Evolutionary conservation across 2,329 filamentous ascomycete species (phyloP), one percentile per base, ranked within the genome.

Genomic region (Talaromyces sp.): DNA sequence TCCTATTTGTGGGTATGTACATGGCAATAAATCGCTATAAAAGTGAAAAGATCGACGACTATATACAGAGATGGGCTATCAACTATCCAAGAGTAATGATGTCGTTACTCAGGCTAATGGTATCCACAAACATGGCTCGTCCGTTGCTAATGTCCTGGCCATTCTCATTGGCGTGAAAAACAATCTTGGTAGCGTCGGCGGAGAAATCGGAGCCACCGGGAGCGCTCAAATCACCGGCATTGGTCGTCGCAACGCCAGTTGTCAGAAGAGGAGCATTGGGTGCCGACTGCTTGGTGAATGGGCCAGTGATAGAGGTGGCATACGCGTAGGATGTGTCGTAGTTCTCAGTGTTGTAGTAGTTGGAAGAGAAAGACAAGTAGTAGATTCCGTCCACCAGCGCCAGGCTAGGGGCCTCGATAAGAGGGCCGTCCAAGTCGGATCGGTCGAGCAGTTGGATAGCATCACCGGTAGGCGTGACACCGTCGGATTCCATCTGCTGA

Each of bases 251-350:
- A 26, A 65, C 66, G 7, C 69, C 69, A 60, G 66, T 68, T 0
- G 65, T 63, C 41, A 73, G 60, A 57, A 73, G 52, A 26, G 71
- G 70, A 13, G 56, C 63, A 49, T 62, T 55, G 3, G 64, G 59
- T 0, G 50, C 38, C 19, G 41, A 49, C 58, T 61, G 66, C 62
- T 73, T 73, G 2, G 67, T 70, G 54, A 68, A 73, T 6, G 71
- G 71, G 0, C 72, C 72, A 7, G 62, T 59, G 5, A 73, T 54
- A 1, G 64, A 55, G 7, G 58, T 31, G 3, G 79, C 74, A 11
- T 78, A 80, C 2, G 84, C 84, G 66, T 84, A 86, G 63, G 79
- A 80, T 11, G 84, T 75, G 65, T 85, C 81, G 68, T 86, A 87
- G 35, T 66, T 66, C 8, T 78, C 67, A n/a, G 77, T 76, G 10